Percentiles rank a stretch among this genome's conserved stretches.
These are phyloP conservation scores for Ophiostoma novo-ulmi DNA, from an alignment of 2,329 filamentous ascomycete genomes.

Conservation along the genomic window DNA sequence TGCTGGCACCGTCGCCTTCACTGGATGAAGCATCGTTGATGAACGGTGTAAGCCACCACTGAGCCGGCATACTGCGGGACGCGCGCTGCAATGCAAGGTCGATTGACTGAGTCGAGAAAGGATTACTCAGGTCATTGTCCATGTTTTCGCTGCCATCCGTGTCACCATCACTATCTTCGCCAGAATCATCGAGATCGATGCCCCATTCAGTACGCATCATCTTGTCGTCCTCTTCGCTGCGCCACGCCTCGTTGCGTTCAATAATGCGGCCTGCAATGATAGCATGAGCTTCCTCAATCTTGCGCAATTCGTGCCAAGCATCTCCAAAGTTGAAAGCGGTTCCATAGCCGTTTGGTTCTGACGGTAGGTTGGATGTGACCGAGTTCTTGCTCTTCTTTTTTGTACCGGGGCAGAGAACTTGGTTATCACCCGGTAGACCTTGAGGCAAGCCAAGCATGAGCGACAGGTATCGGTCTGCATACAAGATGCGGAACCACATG, in stretches of 20 bases:
- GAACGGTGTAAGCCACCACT: constrained; percentile 40
- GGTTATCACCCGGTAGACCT: constrained; percentile 28
- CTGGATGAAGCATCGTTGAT: neutral
- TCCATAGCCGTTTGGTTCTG: neutral
- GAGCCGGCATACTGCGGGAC: constrained; percentile 37
- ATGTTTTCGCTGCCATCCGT: constrained; percentile 24
- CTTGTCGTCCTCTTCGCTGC: constrained; percentile 17
- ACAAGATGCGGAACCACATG: constrained; percentile 46
- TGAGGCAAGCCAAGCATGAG: constrained; percentile 46
- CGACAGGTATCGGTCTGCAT: constrained; percentile 44
- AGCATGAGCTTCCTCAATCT: constrained; percentile 36
- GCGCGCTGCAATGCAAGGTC: constrained; percentile 39
- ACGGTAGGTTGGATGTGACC: neutral
- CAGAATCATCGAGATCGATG: neutral
- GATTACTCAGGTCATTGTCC: constrained; percentile 30
- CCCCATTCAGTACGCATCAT: neutral
- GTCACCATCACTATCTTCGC: constrained; percentile 2
- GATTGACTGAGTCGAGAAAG: constrained; percentile 34
- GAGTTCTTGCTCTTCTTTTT: neutral
- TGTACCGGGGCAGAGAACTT: neutral
- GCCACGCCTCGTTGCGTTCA: constrained; percentile 33
- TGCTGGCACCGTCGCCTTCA: neutral
- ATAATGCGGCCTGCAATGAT: constrained; percentile 38
- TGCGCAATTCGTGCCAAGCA: constrained; percentile 28
- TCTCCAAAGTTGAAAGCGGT: neutral